phyloP scores from a whole-genome alignment of 805 yeast species.

The Gaillardinia entomophila region DNA sequence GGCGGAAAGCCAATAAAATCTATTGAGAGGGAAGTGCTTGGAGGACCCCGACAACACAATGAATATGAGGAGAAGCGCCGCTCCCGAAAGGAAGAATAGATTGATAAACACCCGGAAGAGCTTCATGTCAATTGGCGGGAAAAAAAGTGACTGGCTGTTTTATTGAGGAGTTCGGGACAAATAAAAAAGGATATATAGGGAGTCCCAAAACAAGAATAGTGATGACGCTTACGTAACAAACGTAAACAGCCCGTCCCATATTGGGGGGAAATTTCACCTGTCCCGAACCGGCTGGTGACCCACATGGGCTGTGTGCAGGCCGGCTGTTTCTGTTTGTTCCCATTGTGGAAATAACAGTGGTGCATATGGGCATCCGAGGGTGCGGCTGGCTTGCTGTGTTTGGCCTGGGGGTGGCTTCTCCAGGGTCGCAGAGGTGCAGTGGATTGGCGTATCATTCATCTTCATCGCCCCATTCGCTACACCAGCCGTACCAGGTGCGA shows the following conservation, averaged over 20 bases:
- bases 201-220: constrained; percentile 4
- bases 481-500: constrained; percentile 67
- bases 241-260: neutral
- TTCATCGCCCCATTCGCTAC: constrained; percentile 41
- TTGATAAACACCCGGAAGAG: constrained; percentile 26
- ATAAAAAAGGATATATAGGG: neutral
- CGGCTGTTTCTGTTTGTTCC: neutral
- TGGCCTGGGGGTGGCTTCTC: constrained; percentile 6
- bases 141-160: neutral
- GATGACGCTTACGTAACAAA: neutral
- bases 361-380: neutral
- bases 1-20: constrained; percentile 77
- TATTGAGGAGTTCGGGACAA: too few species aligned
- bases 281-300: too few species aligned
- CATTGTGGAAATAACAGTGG: neutral
- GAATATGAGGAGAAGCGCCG: constrained; percentile 50
- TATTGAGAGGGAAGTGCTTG: constrained; percentile 52
- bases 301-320: neutral
- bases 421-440: too few species aligned
- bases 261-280: neutral
- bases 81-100: constrained; percentile 36
- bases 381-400: constrained; percentile 1
- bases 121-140: constrained; percentile 18
- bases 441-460: too few species aligned
- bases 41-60: constrained; percentile 59